Evolutionary conservation across 2,329 filamentous ascomycete genomes (phyloP).

Genomic region (Aspergillus neoniger): DNA sequence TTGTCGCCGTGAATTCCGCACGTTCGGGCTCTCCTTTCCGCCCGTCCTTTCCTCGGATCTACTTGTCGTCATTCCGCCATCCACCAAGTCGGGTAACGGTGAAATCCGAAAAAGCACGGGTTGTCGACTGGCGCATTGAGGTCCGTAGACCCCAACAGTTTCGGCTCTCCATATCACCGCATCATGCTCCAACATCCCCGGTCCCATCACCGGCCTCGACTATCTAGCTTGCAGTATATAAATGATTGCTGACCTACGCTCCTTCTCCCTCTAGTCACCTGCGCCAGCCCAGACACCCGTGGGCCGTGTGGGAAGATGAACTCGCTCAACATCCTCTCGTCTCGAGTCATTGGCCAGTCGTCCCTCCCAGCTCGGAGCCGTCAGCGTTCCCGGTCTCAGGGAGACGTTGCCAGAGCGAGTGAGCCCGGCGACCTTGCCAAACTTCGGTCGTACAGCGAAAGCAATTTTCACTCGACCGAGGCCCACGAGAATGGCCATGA

Average conservation of each 20-base stretch:
- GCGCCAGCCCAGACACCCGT: slow-evolving; percentile 46
- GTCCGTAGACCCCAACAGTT: slow-evolving; percentile 27
- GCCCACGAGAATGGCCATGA: slow-evolving; percentile 19
- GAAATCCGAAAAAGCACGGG: slow-evolving; percentile 28
- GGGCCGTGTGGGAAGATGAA: slow-evolving; percentile 74
- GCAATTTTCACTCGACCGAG: slow-evolving; percentile 37
- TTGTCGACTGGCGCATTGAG: slow-evolving; percentile 44
- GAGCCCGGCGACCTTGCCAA: slow-evolving; percentile 38
- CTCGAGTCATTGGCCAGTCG: slow-evolving; percentile 69
- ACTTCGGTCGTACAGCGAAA: slow-evolving; percentile 46
- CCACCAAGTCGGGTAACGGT: slow-evolving; percentile 14
- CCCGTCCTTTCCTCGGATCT: background rate
- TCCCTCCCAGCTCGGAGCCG: slow-evolving; percentile 51
- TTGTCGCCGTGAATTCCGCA: background rate
- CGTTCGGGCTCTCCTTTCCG: background rate
- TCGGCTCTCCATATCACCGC: slow-evolving; percentile 7
- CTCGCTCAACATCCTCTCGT: slow-evolving; percentile 90
- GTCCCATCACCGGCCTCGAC: slow-evolving; percentile 15
- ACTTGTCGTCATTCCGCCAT: slow-evolving; percentile 10
- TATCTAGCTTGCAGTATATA: background rate
- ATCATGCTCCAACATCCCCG: slow-evolving; percentile 20
- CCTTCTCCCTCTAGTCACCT: slow-evolving; percentile 32
- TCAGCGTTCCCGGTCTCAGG: slow-evolving; percentile 57
- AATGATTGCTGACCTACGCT: slow-evolving; percentile 23
- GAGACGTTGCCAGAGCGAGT: slow-evolving; percentile 43